A percentile compares a stretch with the other conserved stretches of the same genome.
These are phyloP conservation scores for Trichosporon inkin DNA, from an alignment of 1,284 basidiomycete species.

Conservation along the genomic window DNA sequence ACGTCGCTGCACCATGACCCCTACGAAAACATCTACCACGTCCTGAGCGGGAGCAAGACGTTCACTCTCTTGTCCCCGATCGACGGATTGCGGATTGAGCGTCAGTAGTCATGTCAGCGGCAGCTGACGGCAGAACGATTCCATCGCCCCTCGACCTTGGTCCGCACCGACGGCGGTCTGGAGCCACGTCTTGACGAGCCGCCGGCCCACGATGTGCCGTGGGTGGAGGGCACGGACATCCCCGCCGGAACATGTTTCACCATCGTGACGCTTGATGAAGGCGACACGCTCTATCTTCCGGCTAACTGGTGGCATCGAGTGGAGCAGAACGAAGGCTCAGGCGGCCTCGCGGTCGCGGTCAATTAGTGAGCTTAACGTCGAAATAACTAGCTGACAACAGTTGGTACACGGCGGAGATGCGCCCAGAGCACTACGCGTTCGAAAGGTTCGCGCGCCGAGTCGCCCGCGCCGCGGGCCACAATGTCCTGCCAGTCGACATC, in stretches of 20 bases:
- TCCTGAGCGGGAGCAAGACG: slow-evolving; percentile 74
- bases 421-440: slow-evolving; percentile 34
- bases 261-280: slow-evolving; percentile 61
- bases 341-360: slow-evolving; percentile 61
- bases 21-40: slow-evolving; percentile 87
- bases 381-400: slow-evolving; percentile 19
- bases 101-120: slow-evolving; percentile 54
- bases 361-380: slow-evolving; percentile 73
- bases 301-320: slow-evolving; percentile 90
- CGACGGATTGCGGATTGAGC: slow-evolving; percentile 74
- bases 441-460: slow-evolving; percentile 35
- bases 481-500: slow-evolving; percentile 30
- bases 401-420: slow-evolving; percentile 39
- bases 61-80: slow-evolving; percentile 81
- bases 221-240: slow-evolving; percentile 62
- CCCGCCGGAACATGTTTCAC: slow-evolving; percentile 53
- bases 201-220: slow-evolving; percentile 56
- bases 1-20: slow-evolving; percentile 75
- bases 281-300: slow-evolving; percentile 82
- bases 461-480: slow-evolving; percentile 31
- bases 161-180: slow-evolving; percentile 22
- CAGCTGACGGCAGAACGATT: slow-evolving; percentile 32
- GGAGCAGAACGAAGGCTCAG: slow-evolving; percentile 55
- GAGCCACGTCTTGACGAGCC: slow-evolving; percentile 36
- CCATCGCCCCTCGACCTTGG: slow-evolving; percentile 35